These are phyloP conservation scores for Hibiscus tridactylites DNA, from an alignment of 345 rosid species.

Conservation along the genomic window DNA sequence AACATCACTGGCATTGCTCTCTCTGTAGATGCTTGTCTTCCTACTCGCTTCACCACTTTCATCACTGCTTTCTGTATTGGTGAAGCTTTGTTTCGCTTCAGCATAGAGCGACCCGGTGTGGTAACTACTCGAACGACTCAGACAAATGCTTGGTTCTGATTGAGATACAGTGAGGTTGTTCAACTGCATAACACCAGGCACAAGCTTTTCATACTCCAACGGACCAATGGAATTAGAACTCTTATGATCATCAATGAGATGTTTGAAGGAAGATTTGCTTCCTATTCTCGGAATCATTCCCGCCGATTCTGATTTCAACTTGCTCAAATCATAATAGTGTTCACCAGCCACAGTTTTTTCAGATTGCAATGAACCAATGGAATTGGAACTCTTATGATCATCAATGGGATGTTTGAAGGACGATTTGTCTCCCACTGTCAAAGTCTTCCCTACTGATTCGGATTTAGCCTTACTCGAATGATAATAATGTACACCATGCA, in stretches of 20 bases:
- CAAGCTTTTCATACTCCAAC: too few species aligned
- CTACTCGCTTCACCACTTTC: neutral
- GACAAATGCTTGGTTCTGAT: neutral
- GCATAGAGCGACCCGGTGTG: neutral
- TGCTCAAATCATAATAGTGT: constrained; percentile 17
- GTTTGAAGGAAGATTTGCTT: constrained; percentile 28
- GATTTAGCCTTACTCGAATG: constrained; percentile 22
- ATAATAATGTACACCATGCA: constrained; percentile 25
- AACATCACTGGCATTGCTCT: neutral
- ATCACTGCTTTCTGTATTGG: neutral
- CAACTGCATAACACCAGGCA: neutral
- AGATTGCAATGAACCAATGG: constrained; percentile 33
- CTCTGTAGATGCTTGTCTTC: neutral
- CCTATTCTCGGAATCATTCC: constrained; percentile 15
- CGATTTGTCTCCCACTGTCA: constrained; percentile 27
- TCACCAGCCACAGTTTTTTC: constrained; percentile 26
- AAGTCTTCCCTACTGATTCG: constrained; percentile 7
- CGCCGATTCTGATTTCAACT: constrained; percentile 22
- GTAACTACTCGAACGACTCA: neutral
- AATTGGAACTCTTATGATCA: constrained; percentile 28
- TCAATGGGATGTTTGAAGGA: constrained; percentile 22
- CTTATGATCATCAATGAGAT: constrained; percentile 19
- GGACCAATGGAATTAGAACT: too few species aligned
- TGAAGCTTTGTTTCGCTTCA: neutral
- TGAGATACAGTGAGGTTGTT: neutral